Conservation (phyloP, 2,329 filamentous ascomycete genomes). For the Fusarium odoratissimum region DNA sequence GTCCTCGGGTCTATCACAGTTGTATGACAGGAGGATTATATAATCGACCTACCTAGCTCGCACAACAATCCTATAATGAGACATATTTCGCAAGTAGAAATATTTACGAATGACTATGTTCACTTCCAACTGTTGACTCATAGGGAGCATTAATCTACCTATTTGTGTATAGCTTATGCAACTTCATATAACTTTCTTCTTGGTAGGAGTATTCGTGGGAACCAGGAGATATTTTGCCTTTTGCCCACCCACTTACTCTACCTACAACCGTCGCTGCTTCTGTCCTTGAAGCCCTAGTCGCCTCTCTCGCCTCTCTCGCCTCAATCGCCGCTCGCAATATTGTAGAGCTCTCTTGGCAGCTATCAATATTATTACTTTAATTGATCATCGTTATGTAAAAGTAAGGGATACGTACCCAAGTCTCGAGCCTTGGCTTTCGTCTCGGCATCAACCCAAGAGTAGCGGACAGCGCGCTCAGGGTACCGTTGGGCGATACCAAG, state of each 20-base stretch:
- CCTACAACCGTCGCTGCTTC: conserved; percentile 51
- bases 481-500: conserved; percentile 56
- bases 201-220: too few species aligned
- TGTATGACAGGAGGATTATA: too few species aligned
- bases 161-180: too few species aligned
- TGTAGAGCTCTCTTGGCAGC: conserved; percentile 51
- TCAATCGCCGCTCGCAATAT: conserved; percentile 52
- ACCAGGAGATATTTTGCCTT: too few species aligned
- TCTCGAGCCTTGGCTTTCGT: conserved; percentile 52
- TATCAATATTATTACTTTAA: conserved; percentile 39
- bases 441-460: conserved; percentile 57
- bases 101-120: too few species aligned
- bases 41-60: too few species aligned
- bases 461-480: conserved; percentile 59
- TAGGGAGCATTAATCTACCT: too few species aligned
- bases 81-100: too few species aligned
- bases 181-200: too few species aligned
- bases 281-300: conserved; percentile 45
- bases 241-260: conserved; percentile 9
- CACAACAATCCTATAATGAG: too few species aligned
- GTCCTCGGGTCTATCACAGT: too few species aligned
- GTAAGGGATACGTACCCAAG: conserved; percentile 52
- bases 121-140: too few species aligned
- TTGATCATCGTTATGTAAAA: not conserved
- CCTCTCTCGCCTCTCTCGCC: conserved; percentile 42